phyloP scores from a whole-genome alignment of 2,329 filamentous ascomycete genomes.

The Cladosporium oxysporum region DNA sequence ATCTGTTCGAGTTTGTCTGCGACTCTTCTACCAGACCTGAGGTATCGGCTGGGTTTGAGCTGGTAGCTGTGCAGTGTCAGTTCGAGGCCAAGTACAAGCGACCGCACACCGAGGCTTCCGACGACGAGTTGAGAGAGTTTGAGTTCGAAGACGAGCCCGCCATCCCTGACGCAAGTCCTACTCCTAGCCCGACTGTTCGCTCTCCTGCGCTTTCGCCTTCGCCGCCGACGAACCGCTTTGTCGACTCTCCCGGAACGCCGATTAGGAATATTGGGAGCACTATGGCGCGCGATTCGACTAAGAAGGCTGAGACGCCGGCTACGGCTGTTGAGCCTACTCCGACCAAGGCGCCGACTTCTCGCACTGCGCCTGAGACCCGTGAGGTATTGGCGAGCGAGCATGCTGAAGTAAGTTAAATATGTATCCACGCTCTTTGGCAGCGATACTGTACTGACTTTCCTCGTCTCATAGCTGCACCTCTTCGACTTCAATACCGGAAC shows the following conservation, averaged over 20 bases:
- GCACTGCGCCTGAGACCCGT: constrained; percentile 63
- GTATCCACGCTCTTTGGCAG: not conserved
- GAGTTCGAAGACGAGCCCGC: constrained; percentile 67
- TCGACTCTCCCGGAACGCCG: constrained; percentile 19
- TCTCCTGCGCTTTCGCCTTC: constrained; percentile 34
- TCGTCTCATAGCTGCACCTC: constrained; percentile 62
- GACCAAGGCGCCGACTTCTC: constrained; percentile 62
- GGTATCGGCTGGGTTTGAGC: constrained; percentile 77
- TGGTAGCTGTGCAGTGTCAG: constrained; percentile 86
- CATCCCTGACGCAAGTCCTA: constrained; percentile 61
- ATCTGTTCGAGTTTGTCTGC: constrained; percentile 98
- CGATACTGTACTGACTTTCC: not conserved
- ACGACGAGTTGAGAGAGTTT: constrained; percentile 79
- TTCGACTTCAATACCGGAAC: constrained; percentile 87
- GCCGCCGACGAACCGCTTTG: not conserved
- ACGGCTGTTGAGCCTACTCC: constrained; percentile 46
- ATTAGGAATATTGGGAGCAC: constrained; percentile 23
- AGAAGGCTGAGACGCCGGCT: constrained; percentile 32
- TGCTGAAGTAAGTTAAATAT: constrained; percentile 57
- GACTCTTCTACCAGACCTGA: constrained; percentile 69
- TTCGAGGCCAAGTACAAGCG: constrained; percentile 95
- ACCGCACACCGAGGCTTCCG: constrained; percentile 75
- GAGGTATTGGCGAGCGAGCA: constrained; percentile 74
- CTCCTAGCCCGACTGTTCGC: constrained; percentile 49
- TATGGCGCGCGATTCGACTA: constrained; percentile 35